Percentiles rank a stretch among this genome's conserved stretches.
Conservation (phyloP, 2,329 filamentous ascomycete species). For the Monosporascus sp. region DNA sequence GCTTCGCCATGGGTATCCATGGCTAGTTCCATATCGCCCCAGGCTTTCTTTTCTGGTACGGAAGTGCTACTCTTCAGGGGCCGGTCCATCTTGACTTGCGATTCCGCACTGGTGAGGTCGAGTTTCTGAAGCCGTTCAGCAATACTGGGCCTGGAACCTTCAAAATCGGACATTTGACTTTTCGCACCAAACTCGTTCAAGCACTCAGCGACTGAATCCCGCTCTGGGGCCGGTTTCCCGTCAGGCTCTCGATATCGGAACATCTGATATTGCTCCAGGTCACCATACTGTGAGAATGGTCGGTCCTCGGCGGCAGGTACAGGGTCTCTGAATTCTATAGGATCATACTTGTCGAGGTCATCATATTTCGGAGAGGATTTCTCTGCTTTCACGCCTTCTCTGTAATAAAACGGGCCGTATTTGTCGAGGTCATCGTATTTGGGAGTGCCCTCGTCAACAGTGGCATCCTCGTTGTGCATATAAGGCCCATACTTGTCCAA, state of each 20-base stretch:
- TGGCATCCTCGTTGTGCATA: conserved; percentile 28
- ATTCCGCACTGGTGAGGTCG: conserved; percentile 9
- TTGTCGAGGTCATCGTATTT: conserved; percentile 35
- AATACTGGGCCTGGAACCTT: conserved; percentile 3
- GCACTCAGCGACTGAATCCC: conserved; percentile 29
- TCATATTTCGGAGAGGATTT: conserved; percentile 27
- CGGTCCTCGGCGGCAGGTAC: conserved; percentile 14
- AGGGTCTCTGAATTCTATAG: conserved; percentile 19
- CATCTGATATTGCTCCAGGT: conserved; percentile 35
- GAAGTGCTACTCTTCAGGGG: background rate
- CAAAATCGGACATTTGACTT: conserved; percentile 7
- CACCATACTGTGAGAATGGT: conserved; percentile 31
- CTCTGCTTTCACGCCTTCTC: conserved; percentile 24
- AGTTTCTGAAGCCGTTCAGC: conserved; percentile 13
- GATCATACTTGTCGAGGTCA: conserved; percentile 36
- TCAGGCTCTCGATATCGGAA: conserved; percentile 32
- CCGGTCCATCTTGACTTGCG: background rate
- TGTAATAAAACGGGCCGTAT: conserved; percentile 27
- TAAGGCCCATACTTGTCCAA: conserved; percentile 34
- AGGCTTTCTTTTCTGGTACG: conserved; percentile 5
- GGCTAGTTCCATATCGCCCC: conserved; percentile 23
- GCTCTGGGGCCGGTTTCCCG: conserved; percentile 20
- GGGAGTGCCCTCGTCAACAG: conserved; percentile 18
- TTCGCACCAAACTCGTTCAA: conserved; percentile 35
- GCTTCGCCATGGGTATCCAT: conserved; percentile 25